Percentiles rank a stretch among this genome's conserved stretches.
Evolutionary conservation across 306 rosid species (phyloP).

Genomic region (Mimosa bimucronata): DNA sequence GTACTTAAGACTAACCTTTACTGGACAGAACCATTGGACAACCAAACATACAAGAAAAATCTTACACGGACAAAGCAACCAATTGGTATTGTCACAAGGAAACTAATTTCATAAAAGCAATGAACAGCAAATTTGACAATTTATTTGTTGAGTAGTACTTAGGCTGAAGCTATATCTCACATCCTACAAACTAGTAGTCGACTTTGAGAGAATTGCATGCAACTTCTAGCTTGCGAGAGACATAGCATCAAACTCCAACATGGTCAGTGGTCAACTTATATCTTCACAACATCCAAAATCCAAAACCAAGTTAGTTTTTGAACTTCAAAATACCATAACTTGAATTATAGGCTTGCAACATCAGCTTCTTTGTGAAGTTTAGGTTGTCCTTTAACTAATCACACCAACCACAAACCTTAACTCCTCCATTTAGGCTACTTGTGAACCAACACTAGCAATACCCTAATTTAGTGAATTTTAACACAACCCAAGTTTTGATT

Average conservation of each 20-base stretch:
- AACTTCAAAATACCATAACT: background rate
- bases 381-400: background rate
- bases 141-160: no score
- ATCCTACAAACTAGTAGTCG: background rate
- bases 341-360: background rate
- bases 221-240: background rate
- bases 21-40: background rate
- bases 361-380: background rate
- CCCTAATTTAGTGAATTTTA: background rate
- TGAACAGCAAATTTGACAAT: no score
- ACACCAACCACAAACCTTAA: background rate
- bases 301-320: background rate
- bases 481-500: background rate
- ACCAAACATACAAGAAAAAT: background rate
- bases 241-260: background rate
- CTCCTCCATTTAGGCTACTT: background rate
- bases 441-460: background rate
- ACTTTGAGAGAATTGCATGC: background rate
- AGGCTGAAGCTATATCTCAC: background rate
- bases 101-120: no score
- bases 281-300: background rate
- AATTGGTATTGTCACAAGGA: no score
- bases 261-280: background rate
- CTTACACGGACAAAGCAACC: no score
- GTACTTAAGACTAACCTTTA: background rate